These are phyloP conservation scores for Xylaria sp. DNA, from an alignment of 2,329 filamentous ascomycete genomes.

Conservation along the genomic window DNA sequence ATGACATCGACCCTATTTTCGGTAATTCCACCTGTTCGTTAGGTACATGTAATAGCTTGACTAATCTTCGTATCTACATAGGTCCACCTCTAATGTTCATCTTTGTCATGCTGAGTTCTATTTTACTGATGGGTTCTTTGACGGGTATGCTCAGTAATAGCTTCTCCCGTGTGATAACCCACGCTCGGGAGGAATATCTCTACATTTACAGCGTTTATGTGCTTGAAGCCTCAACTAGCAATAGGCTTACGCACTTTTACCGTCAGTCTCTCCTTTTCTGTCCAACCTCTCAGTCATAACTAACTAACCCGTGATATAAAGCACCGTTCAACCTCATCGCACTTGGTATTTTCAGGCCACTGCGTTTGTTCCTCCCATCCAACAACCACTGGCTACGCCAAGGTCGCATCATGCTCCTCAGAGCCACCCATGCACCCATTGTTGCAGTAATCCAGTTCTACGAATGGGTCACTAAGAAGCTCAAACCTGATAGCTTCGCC, in stretches of 20 bases:
- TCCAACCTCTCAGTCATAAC: no score
- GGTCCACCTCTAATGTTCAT: constrained; percentile 67
- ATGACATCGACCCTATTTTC: constrained; percentile 60
- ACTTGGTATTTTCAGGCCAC: constrained; percentile 70
- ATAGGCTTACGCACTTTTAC: constrained; percentile 70
- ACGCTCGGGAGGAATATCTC: constrained; percentile 74
- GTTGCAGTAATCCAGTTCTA: constrained; percentile 71
- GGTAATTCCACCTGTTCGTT: constrained; percentile 31
- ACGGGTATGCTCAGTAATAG: constrained; percentile 80
- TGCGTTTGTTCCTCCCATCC: constrained; percentile 68
- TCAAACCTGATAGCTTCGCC: constrained; percentile 47
- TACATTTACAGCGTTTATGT: constrained; percentile 73
- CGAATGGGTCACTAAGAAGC: constrained; percentile 54
- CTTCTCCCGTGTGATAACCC: constrained; percentile 65
- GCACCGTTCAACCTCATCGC: constrained; percentile 74
- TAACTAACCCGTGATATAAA: constrained; percentile 11
- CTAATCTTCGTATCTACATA: constrained; percentile 20
- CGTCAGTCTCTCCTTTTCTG: constrained; percentile 37
- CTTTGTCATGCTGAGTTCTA: constrained; percentile 77
- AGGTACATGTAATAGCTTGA: neutral
- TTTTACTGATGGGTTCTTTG: constrained; percentile 76
- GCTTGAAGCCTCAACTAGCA: constrained; percentile 68
- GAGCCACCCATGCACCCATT: constrained; percentile 67
- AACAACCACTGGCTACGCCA: constrained; percentile 65
- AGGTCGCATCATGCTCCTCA: constrained; percentile 63